A percentile compares a stretch with the other conserved stretches of the same genome.
Conservation (phyloP, 2,329 filamentous ascomycete species). For the Xylaria sp. region DNA sequence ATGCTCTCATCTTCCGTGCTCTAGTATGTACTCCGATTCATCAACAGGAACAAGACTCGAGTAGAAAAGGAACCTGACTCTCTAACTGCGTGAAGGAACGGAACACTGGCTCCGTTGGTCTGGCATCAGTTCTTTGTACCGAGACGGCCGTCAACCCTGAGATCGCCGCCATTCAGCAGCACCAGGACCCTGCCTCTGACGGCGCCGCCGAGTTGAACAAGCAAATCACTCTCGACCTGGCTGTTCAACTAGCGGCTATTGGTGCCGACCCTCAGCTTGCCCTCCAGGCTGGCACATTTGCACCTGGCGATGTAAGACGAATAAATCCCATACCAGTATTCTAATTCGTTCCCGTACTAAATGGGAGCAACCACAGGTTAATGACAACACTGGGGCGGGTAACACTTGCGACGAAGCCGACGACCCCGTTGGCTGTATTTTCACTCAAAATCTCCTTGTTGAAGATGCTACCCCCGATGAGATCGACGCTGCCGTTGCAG, state of each 20-base stretch:
- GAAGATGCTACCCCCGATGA: conserved; percentile 59
- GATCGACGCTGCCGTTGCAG: conserved; percentile 57
- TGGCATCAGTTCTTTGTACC: conserved; percentile 62
- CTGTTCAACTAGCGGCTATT: conserved; percentile 63
- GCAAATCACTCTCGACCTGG: conserved; percentile 63
- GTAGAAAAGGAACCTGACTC: conserved; percentile 2
- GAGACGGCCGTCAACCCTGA: conserved; percentile 66
- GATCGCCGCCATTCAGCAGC: conserved; percentile 67
- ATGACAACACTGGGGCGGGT: conserved; percentile 50
- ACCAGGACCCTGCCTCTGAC: conserved; percentile 69
- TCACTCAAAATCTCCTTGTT: conserved; percentile 59
- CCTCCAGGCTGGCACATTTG: conserved; percentile 67
- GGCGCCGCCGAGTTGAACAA: conserved; percentile 65
- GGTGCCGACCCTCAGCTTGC: conserved; percentile 68
- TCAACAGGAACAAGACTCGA: conserved; percentile 41
- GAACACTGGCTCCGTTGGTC: conserved; percentile 64
- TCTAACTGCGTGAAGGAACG: conserved; percentile 50
- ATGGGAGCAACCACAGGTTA: conserved; percentile 19
- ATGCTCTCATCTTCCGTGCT: conserved; percentile 59
- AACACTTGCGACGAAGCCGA: conserved; percentile 59
- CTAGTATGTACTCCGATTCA: conserved; percentile 57
- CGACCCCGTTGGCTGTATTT: conserved; percentile 62
- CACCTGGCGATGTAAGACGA: conserved; percentile 59
- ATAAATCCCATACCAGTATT: conserved; percentile 31
- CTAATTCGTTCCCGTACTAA: conserved; percentile 1